Percentiles rank a stretch among this genome's conserved stretches.
These are phyloP conservation scores for Ottelia alismoides DNA, from an alignment of 106 monocot genomes.

Conservation along the genomic window DNA sequence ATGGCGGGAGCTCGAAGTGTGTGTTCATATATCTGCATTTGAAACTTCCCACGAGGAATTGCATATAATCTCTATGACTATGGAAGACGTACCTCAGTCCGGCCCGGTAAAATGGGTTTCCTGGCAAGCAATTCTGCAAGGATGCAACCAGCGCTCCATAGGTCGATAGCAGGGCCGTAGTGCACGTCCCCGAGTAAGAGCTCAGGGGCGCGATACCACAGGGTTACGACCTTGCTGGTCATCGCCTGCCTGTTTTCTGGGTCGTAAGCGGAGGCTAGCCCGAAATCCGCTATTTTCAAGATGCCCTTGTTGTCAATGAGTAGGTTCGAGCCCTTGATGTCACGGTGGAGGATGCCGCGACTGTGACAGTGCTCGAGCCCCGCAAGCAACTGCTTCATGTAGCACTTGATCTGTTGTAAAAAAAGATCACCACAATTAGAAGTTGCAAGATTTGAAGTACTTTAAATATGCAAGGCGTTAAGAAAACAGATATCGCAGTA, in stretches of 20 bases:
- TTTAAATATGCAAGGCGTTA: no score
- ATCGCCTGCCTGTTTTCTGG: conserved; percentile 36
- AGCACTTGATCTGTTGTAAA: conserved; percentile 56
- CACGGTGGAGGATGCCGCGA: conserved; percentile 56
- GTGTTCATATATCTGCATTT: no score
- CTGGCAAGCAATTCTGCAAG: conserved; percentile 65
- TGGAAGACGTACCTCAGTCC: conserved; percentile 52
- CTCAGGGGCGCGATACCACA: conserved; percentile 85
- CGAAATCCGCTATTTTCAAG: conserved; percentile 70
- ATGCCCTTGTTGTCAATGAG: conserved; percentile 54
- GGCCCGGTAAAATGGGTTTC: conserved; percentile 80
- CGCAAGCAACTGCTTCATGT: conserved; percentile 56
- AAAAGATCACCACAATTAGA: no score
- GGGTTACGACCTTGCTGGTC: conserved; percentile 73
- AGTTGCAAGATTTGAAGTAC: no score
- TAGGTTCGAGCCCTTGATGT: conserved; percentile 82
- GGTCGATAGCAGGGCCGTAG: conserved; percentile 57
- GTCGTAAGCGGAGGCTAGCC: conserved; percentile 43
- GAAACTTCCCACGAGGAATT: no score
- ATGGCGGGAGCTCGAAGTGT: no score
- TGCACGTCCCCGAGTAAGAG: conserved; percentile 65
- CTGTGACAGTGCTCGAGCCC: conserved; percentile 76
- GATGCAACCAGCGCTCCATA: conserved; percentile 87
- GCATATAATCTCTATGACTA: no score
- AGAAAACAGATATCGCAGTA: no score